Evolutionary conservation across 305 asterid species (phyloP).

Genomic region (Fraxinus latifolia): DNA sequence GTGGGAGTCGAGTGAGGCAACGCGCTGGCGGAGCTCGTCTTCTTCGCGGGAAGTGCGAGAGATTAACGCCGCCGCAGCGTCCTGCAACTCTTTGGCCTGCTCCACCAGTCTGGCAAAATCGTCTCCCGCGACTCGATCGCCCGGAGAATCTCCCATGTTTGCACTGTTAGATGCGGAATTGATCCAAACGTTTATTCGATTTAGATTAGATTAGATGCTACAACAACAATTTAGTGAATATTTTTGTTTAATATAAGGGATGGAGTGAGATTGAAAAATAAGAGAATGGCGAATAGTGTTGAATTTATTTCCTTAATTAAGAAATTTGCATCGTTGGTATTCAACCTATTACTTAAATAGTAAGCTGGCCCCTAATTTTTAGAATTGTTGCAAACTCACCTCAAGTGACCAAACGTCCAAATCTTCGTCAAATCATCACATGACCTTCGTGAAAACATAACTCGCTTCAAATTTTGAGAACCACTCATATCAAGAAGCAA

Average conservation of each 20-base stretch:
- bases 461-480: not conserved
- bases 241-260: not conserved
- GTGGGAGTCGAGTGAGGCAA: conserved; percentile 61
- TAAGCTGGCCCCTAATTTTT: not conserved
- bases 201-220: not conserved
- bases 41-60: conserved; percentile 77
- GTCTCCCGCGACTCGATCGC: conserved; percentile 26
- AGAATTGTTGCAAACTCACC: too few relatives aligned
- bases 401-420: not conserved
- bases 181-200: not conserved
- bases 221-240: not conserved
- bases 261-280: not conserved
- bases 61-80: conserved; percentile 69
- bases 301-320: not conserved
- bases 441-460: not conserved
- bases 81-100: conserved; percentile 91
- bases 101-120: conserved; percentile 53
- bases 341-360: not conserved
- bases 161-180: conserved; percentile 30
- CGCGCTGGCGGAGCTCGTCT: conserved; percentile 82
- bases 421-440: not conserved
- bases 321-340: not conserved
- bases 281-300: not conserved
- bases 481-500: not conserved
- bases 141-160: conserved; percentile 40